Evolutionary conservation across 768 basidiomycete genomes (phyloP), one percentile per base, ranked within the genome.

Genomic region (Leccinum barrowsii): DNA sequence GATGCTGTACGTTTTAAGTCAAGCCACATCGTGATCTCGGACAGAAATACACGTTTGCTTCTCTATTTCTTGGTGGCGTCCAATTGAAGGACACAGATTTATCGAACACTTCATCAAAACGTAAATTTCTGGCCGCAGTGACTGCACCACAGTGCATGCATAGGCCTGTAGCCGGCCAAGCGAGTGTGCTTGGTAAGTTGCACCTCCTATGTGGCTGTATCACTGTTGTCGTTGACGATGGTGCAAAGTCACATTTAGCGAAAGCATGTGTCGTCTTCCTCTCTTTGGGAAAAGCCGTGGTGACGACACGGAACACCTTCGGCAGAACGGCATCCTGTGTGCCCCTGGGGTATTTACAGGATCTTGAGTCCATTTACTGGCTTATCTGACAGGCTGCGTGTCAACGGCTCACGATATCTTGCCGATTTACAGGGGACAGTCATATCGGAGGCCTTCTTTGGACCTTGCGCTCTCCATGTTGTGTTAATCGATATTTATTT

Each of bases 311-410:
- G 15, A 19, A n/a, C 44, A 21, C 35, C 48, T 15, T 58, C 37
- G 61, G 62, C 53, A 51, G 46, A 24, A 28, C 50, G 42, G 62
- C 61, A 49, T 46, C 62, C 50, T 49, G 47, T 53, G 50, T 13
- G 19, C 13, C 34, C 44, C 7, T 50, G 30, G 13, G 26, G 28
- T 24, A 30, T 51, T 48, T 49, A 28, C 50, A 55, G 56, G 61
- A 28, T 54, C 35, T 42, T 12, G 32, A 10, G 42, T 40, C 26
- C 13, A 37, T 32, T 32, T 55, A 19, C 34, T 44, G 56, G 21
- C 4, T 32, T 19, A 52, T 30, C 50, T 50, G 50, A 46, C 49
- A 61, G 50, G 30, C 37, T 32, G 32, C 19, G 28, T n/a, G 11
- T 47, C 24, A 40, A 28, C 13, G 28, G 48, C 19, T 34, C 15